Percentiles rank a stretch among this genome's conserved stretches.
Conservation (phyloP, 345 rosid genomes). For the Erucastrum elatum region DNA sequence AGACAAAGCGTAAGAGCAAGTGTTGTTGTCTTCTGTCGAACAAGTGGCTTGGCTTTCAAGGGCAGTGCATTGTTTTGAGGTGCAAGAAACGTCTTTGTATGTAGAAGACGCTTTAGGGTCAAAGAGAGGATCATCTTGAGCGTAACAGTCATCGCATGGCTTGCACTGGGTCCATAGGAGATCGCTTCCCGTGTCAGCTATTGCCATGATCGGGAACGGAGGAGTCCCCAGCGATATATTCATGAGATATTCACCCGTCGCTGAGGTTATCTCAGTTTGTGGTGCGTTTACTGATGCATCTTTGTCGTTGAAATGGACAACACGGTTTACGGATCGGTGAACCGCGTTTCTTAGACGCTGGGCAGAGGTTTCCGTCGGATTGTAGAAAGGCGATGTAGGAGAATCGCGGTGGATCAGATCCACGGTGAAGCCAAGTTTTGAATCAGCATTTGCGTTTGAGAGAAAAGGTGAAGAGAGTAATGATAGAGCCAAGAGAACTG, state of each 20-base stretch:
- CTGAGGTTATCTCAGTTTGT: no score
- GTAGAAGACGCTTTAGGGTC: slow-evolving; percentile 45
- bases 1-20: not conserved
- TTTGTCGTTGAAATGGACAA: not conserved
- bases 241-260: no score
- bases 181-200: slow-evolving; percentile 24
- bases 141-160: slow-evolving; percentile 40
- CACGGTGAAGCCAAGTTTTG: slow-evolving; percentile 20
- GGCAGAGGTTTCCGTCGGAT: not conserved
- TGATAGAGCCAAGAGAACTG: slow-evolving; percentile 8
- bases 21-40: no score
- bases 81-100: slow-evolving; percentile 39
- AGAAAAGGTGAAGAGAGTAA: slow-evolving; percentile 4
- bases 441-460: not conserved
- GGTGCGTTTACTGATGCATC: not conserved
- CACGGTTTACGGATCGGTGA: slow-evolving; percentile 15
- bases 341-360: slow-evolving; percentile 28
- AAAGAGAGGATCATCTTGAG: slow-evolving; percentile 38
- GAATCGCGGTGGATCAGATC: slow-evolving; percentile 45
- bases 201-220: no score
- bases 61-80: slow-evolving; percentile 26
- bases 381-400: slow-evolving; percentile 38
- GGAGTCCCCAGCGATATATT: no score
- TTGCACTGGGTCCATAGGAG: slow-evolving; percentile 40
- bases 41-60: not conserved